These are phyloP conservation scores for Lophium mytilinum DNA, from an alignment of 495 filamentous ascomycete genomes.

Conservation along the genomic window DNA sequence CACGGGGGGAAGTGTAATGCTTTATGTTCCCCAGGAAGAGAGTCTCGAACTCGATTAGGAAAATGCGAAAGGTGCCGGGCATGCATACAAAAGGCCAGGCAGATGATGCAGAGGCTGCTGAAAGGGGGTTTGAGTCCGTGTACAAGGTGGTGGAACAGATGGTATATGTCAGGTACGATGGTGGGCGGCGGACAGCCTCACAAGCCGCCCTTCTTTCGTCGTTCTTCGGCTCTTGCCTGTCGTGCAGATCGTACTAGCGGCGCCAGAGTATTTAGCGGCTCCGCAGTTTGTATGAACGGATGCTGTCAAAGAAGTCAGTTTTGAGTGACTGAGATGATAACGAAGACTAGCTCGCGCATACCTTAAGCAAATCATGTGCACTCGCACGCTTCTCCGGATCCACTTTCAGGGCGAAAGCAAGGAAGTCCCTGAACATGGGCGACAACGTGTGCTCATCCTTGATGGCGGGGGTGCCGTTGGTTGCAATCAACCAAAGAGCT, in stretches of 20 bases:
- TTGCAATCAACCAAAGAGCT: slow-evolving; percentile 92
- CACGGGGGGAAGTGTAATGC: too few relatives aligned
- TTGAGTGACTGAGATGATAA: not conserved
- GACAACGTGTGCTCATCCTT: slow-evolving; percentile 85
- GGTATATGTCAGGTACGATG: not conserved
- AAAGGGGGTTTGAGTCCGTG: not conserved
- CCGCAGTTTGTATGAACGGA: slow-evolving; percentile 71
- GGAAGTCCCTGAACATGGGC: slow-evolving; percentile 76
- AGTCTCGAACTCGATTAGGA: too few relatives aligned
- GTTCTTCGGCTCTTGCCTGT: slow-evolving; percentile 74
- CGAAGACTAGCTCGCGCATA: slow-evolving; percentile 39
- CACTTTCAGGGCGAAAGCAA: slow-evolving; percentile 85
- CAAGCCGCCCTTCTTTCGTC: slow-evolving; percentile 44
- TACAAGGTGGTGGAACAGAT: not conserved
- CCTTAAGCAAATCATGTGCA: slow-evolving; percentile 83
- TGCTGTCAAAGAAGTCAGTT: slow-evolving; percentile 54
- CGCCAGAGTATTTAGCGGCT: slow-evolving; percentile 64
- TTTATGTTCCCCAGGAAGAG: too few relatives aligned
- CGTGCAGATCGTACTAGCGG: slow-evolving; percentile 84
- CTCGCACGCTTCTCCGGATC: slow-evolving; percentile 94
- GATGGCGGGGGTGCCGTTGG: slow-evolving; percentile 89
- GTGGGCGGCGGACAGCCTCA: not conserved
- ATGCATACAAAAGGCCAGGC: not conserved
- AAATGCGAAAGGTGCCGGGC: not conserved
- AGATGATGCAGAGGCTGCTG: not conserved